Conservation (phyloP, 2,329 filamentous ascomycete species). For the Pseudocercospora vitis region DNA sequence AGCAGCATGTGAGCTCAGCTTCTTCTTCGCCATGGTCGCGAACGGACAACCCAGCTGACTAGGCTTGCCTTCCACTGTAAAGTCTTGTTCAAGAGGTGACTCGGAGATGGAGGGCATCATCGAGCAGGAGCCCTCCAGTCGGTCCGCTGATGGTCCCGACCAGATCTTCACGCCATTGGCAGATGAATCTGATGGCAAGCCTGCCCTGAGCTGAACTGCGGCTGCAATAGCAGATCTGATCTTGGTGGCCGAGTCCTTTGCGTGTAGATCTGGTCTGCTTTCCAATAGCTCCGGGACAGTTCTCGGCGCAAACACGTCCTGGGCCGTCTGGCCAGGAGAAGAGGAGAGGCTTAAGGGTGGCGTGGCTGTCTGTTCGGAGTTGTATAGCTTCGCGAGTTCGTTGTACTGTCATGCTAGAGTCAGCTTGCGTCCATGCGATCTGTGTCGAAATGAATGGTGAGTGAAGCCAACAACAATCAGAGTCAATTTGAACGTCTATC, state of each 20-base stretch:
- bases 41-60: slow-evolving; percentile 82
- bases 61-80: slow-evolving; percentile 80
- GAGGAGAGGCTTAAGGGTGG: slow-evolving; percentile 38
- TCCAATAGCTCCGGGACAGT: slow-evolving; percentile 39
- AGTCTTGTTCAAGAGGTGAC: slow-evolving; percentile 74
- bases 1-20: slow-evolving; percentile 40
- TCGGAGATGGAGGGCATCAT: slow-evolving; percentile 42
- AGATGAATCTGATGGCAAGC: slow-evolving; percentile 17
- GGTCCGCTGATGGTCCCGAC: slow-evolving; percentile 40
- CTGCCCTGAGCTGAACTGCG: slow-evolving; percentile 22
- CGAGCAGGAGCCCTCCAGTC: slow-evolving; percentile 39
- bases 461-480: slow-evolving; percentile 36
- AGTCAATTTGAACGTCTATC: slow-evolving; percentile 49
- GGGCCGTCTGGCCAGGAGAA: slow-evolving; percentile 29
- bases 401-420: slow-evolving; percentile 35
- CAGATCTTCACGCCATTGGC: slow-evolving; percentile 36
- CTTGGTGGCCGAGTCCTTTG: slow-evolving; percentile 40
- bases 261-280: slow-evolving; percentile 10
- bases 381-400: slow-evolving; percentile 35
- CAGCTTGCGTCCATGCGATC: slow-evolving; percentile 12
- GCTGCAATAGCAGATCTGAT: slow-evolving; percentile 37
- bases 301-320: slow-evolving; percentile 13
- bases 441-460: background rate
- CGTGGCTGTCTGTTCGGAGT: slow-evolving; percentile 26
- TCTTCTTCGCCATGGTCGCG: slow-evolving; percentile 51